phyloP scores from a whole-genome alignment of 768 basidiomycete species.

The Rhodotorula babjevae region DNA sequence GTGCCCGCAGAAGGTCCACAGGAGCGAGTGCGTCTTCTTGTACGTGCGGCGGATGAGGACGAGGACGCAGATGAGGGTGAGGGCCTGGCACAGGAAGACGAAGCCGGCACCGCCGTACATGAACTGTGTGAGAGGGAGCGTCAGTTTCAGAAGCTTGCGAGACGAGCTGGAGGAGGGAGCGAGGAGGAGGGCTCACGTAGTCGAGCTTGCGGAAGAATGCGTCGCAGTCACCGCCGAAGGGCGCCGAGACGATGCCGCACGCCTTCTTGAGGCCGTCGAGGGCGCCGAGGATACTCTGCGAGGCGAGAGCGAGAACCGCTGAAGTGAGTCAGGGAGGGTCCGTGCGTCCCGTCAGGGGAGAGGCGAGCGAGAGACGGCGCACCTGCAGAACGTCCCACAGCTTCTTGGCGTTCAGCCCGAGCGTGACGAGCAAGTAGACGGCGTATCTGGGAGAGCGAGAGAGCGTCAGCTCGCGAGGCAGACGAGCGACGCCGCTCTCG shows the following conservation, averaged over 20 bases:
- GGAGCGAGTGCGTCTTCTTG: slow-evolving; percentile 4
- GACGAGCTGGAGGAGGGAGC: background rate
- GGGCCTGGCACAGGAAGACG: slow-evolving; percentile 7
- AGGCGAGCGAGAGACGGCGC: background rate
- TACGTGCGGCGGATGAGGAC: slow-evolving; percentile 11
- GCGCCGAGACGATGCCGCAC: background rate
- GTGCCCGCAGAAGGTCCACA: slow-evolving; percentile 26
- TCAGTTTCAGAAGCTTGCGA: background rate
- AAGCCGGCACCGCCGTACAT: slow-evolving; percentile 1
- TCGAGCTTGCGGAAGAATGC: background rate
- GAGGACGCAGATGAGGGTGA: slow-evolving; percentile 23
- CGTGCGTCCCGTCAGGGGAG: too few relatives aligned
- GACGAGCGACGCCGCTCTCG: too few relatives aligned
- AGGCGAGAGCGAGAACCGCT: background rate
- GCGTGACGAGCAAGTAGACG: background rate
- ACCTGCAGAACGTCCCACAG: background rate
- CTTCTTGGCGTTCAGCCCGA: background rate
- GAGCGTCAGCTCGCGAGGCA: background rate
- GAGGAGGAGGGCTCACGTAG: background rate
- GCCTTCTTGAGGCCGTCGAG: slow-evolving; percentile 1
- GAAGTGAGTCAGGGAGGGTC: too few relatives aligned
- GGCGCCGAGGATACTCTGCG: background rate
- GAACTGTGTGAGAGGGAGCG: background rate
- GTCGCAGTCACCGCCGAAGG: slow-evolving; percentile 13
- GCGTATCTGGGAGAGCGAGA: background rate